Evolutionary conservation across 2,329 filamentous ascomycete species (phyloP), one percentile per base, ranked within the genome.

Genomic region (Fusarium newnesense): DNA sequence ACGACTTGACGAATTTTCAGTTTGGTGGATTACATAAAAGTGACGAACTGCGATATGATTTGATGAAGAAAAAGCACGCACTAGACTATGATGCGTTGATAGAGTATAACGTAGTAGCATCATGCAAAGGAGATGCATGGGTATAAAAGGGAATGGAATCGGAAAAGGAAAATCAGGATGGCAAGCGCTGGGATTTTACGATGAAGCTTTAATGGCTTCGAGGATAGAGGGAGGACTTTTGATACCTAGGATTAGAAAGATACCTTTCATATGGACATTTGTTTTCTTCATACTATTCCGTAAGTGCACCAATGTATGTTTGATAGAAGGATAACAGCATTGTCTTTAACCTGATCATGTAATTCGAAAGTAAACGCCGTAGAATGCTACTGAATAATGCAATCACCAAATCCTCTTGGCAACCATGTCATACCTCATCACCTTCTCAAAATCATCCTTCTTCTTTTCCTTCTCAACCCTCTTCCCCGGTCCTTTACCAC

Each of bases 381-480:
- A 54, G 30, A 57, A 60, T 69, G 66, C 67, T 63, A 26, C 37
- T 43, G 21, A 40, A 59, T 6, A 26, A 57, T 36, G 30, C 8
- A 37, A 43, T 74, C 34, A 98, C 96, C 96, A 99, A 77, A 99
- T 99, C 80, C 96, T 89, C 87, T 98, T 98, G 1, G 94, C 94
- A 76, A 95, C 92, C 96, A 98, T 98, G 80, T 95, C 94, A 84
- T 98, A 99, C 77, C 96, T 88, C 87, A 90, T 71, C 91, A 94
- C 80, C 84, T 90, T 78, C 87, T 93, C 82, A 90, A 90, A 80
- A 89, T 85, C 83, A 4, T 72, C 73, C 59, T 89, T 87, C 62
- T 87, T 87, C 59, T 84, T 84, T 40, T 87, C 83, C 47, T 74
- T 77, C 9, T 74, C 84, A 30, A 87, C 87, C 74, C 88, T 91